These are phyloP conservation scores for Fusarium mangiferae DNA, from an alignment of 2,329 filamentous ascomycete genomes.

Conservation along the genomic window DNA sequence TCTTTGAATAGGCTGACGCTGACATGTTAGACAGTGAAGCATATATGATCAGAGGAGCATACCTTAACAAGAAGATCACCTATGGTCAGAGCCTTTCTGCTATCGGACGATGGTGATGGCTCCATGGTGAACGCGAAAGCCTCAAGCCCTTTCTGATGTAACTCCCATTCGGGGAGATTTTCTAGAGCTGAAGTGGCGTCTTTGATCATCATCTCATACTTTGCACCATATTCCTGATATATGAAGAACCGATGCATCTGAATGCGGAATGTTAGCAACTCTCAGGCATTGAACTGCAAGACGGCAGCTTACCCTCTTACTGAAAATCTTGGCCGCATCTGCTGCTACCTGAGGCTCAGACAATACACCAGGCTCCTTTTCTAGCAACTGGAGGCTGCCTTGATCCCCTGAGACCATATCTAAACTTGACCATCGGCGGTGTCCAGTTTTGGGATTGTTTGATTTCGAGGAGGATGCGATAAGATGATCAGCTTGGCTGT, in stretches of 20 bases:
- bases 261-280: not conserved
- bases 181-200: constrained; percentile 77
- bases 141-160: constrained; percentile 87
- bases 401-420: constrained; percentile 58
- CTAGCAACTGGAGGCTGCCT: constrained; percentile 53
- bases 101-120: constrained; percentile 69
- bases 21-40: not conserved
- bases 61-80: constrained; percentile 93
- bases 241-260: constrained; percentile 84
- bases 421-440: constrained; percentile 61
- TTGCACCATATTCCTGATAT: constrained; percentile 92
- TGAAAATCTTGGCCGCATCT: constrained; percentile 70
- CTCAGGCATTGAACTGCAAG: not conserved
- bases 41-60: not conserved
- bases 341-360: constrained; percentile 69
- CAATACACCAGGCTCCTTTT: constrained; percentile 61
- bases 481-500: constrained; percentile 54
- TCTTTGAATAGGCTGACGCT: constrained; percentile 82
- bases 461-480: constrained; percentile 20
- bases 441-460: constrained; percentile 36
- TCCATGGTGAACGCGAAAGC: constrained; percentile 79
- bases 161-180: constrained; percentile 77
- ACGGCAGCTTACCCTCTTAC: constrained; percentile 60
- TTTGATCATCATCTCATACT: constrained; percentile 86
- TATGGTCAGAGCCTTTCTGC: constrained; percentile 82